Conservation (phyloP, 2,329 filamentous ascomycete species). For the Aspergillus sp. region DNA sequence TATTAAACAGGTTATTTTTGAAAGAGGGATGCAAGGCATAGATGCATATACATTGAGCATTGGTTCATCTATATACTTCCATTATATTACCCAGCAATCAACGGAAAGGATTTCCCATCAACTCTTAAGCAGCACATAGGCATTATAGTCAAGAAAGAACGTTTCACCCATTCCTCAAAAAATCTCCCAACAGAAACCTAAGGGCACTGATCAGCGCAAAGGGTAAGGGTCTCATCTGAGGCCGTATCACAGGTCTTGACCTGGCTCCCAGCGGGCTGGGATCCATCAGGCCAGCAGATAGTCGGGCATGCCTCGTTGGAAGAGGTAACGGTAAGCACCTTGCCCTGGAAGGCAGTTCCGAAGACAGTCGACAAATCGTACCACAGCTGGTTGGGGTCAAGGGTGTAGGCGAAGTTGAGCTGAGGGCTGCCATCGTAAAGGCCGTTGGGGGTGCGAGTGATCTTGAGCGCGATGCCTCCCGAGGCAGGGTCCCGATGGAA, state of each 20-base stretch:
- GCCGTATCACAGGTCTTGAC: constrained; percentile 28
- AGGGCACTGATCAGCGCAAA: constrained; percentile 28
- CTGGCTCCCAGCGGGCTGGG: constrained; percentile 31
- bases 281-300: constrained; percentile 35
- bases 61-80: neutral
- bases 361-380: constrained; percentile 47
- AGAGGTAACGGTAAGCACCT: constrained; percentile 24
- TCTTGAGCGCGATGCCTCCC: constrained; percentile 46
- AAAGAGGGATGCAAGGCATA: neutral
- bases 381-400: constrained; percentile 37
- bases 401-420: constrained; percentile 43
- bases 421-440: constrained; percentile 38
- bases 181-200: neutral
- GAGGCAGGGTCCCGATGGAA: constrained; percentile 36
- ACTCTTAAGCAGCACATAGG: neutral
- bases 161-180: neutral
- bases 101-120: neutral
- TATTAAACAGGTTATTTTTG: too few relatives aligned
- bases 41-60: neutral
- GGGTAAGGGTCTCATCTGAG: constrained; percentile 28
- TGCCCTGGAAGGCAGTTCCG: constrained; percentile 41
- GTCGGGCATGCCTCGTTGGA: constrained; percentile 24
- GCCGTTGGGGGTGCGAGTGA: constrained; percentile 37
- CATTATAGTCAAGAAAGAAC: neutral
- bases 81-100: neutral